Evolutionary conservation across 2,329 filamentous ascomycete species (phyloP).

Genomic region (Pestalotiopsis fici): DNA sequence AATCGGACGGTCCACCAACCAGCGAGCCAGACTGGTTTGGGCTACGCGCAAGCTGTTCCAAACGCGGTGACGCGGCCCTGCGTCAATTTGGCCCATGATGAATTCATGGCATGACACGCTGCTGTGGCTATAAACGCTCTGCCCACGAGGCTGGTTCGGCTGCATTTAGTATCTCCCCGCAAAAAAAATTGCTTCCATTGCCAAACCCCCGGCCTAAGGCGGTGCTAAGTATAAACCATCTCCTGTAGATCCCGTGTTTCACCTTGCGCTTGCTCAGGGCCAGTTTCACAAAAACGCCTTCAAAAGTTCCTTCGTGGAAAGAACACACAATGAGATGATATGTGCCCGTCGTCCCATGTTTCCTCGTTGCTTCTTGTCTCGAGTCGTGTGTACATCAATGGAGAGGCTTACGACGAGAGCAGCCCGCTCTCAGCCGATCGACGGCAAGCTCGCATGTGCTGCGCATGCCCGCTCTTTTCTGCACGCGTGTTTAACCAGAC

Average conservation of each 20-base stretch:
- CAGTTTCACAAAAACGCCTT: not conserved
- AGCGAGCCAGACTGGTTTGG: not conserved
- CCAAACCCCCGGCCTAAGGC: not conserved
- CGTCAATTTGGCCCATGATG: not conserved
- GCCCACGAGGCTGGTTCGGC: not conserved
- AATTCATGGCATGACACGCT: not conserved
- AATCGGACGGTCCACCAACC: not conserved
- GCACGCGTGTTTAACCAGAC: not conserved
- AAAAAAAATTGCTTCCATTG: not conserved
- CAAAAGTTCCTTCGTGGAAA: too few relatives aligned
- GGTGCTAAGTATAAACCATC: not conserved
- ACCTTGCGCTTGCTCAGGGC: not conserved
- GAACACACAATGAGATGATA: not conserved
- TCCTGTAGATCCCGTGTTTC: conserved; percentile 3
- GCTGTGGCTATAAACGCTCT: not conserved
- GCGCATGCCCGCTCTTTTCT: not conserved
- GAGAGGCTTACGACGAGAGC: not conserved
- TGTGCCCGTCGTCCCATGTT: not conserved
- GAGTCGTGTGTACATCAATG: not conserved
- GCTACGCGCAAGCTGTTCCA: not conserved
- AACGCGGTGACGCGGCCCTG: conserved; percentile 2
- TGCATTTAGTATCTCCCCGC: not conserved
- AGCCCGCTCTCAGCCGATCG: not conserved
- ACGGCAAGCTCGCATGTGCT: too few relatives aligned
- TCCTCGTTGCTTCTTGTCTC: not conserved